Base-by-base conservation (phyloP, 257 asterid genomes). In the Nicotiana tabacum region DNA sequence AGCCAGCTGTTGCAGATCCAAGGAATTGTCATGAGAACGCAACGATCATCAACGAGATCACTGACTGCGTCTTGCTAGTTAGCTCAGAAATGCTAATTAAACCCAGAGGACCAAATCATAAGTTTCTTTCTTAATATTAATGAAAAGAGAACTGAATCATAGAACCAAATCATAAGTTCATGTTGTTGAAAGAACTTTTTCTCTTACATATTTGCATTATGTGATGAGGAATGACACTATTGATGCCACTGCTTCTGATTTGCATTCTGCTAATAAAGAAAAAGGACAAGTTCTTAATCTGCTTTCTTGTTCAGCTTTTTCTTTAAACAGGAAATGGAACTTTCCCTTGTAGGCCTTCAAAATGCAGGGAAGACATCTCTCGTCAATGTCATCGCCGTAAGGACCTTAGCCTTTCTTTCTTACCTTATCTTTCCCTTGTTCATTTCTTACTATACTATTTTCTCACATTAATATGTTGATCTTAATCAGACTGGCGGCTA, bases 251-350 rank as follows among this genome's bases (percentile, higher is more conserved):
- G 9, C 24, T 57, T 2, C 3, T 57, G 0, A 57, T 53, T 17
- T 57, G 27, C 24, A 5, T 57, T 57, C 0, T 57, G 17, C 10
- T 5, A 57, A 6, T 57, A 57, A 57, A 17, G 24, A 17, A 57
- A 57, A 16, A 57, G 3, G 27, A 57, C n/a, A 10, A 39, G 80
- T 51, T 46, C 0, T 48, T 18, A 53, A 56, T 60, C 79, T 70
- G 53, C 84, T 39, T 58, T 60, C 60, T 9, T 80, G 21, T 64
- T 17, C 94, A 92, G 98, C 86, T 85, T 93, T 76, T 92, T 94
- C 93, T 94, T 91, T 88, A 94, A 94, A 89, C 98, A 94, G 85
- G 97, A 94, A 86, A 92, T 94, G 98, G 98, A 94, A 83, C 93
- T 94, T 67, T 91, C 98, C 11, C 97, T 94, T 30, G 90, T 94